Base-by-base conservation (phyloP, 2,329 filamentous ascomycete genomes). In the Mariannaea sp. region DNA sequence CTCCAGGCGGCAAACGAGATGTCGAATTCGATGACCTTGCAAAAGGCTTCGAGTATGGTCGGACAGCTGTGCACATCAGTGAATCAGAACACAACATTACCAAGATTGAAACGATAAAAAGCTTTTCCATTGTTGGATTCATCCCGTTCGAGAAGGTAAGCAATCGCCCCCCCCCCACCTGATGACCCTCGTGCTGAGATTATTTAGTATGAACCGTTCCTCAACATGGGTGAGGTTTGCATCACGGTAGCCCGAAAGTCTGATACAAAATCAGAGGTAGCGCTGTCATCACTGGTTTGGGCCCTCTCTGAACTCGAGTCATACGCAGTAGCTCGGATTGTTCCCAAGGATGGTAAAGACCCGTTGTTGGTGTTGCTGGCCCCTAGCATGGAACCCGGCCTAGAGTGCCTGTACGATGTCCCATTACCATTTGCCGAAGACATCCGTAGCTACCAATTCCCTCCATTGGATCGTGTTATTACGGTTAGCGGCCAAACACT, bases 381-480 rank as follows among this genome's bases (percentile, higher is more conserved):
- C 5, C 94, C 94, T 3, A 82, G 84, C 16, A 85, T 96, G 54
- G 90, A 95, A 57, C 77, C 81, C 2, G 86, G 90, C 20, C 84
- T 90, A 59, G 92, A 97, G 70, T 93, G 90, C 63, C 79, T 99
- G 2, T 86, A 96, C 58, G 94, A 99, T 67, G 82, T 95, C 1
- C 91, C 94, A 29, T 78, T 97, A 5, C 94, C 94, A 0, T 99
- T 97, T 66, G 87, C 91, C 2, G 94, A 99, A 75, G 94, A 99
- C 67, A 80, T 97, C 41, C 84, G 94, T 29, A 81, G 81, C n/a
- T 97, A 97, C 70, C 88, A 86, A 53, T 99, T 99, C 61, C 92
- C 94, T 5, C 90, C 93, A 0, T 76, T 99, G 9, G 92, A 96
- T 68, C 88, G 84, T 57, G 88, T 97, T 22, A 76, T 96, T 55